These are phyloP conservation scores for Triticum urartu DNA, from an alignment of 176 grass and related monocot species.

Conservation along the genomic window DNA sequence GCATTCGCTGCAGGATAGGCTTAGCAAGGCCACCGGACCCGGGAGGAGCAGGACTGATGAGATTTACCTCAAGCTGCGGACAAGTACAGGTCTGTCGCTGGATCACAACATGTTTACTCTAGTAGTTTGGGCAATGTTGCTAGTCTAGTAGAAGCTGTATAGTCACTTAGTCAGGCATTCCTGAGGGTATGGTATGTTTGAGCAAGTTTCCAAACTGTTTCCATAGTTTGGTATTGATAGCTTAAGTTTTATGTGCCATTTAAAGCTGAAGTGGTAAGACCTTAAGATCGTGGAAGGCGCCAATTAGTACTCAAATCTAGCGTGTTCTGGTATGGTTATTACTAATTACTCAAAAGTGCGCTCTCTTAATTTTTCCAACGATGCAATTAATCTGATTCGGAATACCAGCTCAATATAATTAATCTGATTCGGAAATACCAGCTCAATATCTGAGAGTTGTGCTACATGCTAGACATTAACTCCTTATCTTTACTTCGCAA, in stretches of 20 bases:
- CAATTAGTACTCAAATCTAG: background rate
- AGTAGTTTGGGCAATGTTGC: conserved; percentile 23
- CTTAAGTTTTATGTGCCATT: background rate
- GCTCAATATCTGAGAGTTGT: background rate
- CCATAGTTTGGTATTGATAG: conserved; percentile 1
- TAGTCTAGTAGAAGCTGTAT: background rate
- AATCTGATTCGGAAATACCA: background rate
- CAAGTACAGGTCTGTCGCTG: conserved; percentile 71
- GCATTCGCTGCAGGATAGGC: conserved; percentile 91
- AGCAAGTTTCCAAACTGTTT: background rate
- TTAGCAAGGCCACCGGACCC: conserved; percentile 75
- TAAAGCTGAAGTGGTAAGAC: conserved; percentile 9
- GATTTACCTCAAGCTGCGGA: conserved; percentile 80
- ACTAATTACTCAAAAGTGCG: background rate
- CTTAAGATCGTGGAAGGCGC: background rate
- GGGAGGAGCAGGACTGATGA: conserved; percentile 63
- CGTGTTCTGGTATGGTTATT: background rate
- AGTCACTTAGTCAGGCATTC: background rate
- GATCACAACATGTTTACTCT: background rate
- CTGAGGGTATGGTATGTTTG: background rate
- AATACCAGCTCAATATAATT: background rate
- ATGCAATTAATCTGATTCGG: background rate
- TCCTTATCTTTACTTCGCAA: background rate
- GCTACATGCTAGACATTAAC: background rate
- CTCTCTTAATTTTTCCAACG: background rate